These are phyloP conservation scores for Geranium brycei DNA, from an alignment of 345 rosid genomes.

Conservation along the genomic window DNA sequence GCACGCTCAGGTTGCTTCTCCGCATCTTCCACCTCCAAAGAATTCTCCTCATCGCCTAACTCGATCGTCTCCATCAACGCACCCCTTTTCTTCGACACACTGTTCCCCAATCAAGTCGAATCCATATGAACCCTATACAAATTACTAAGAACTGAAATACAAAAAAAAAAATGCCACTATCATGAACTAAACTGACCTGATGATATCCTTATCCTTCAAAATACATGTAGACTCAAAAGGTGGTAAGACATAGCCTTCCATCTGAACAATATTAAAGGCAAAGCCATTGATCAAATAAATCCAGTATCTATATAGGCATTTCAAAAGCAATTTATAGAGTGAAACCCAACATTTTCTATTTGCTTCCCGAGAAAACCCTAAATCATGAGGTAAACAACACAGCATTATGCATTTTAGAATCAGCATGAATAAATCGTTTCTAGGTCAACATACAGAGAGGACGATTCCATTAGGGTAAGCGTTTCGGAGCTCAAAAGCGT, in stretches of 20 bases:
- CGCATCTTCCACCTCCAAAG: constrained; percentile 20
- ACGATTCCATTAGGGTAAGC: constrained; percentile 67
- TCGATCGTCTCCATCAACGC: constrained; percentile 15
- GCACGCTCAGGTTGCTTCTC: constrained; percentile 23
- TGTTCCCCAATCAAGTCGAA: constrained; percentile 11
- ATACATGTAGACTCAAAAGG: constrained; percentile 64
- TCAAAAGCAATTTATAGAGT: neutral
- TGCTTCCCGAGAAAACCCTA: no score
- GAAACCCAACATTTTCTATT: no score
- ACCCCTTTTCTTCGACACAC: constrained; percentile 50
- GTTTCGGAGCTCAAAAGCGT: constrained; percentile 37
- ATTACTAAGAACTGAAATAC: neutral
- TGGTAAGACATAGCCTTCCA: constrained; percentile 86
- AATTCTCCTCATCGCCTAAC: constrained; percentile 21
- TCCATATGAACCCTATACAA: neutral
- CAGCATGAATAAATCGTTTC: neutral
- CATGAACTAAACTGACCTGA: constrained; percentile 36
- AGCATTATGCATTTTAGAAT: neutral
- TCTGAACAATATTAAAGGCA: constrained; percentile 29
- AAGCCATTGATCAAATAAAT: neutral
- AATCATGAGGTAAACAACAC: no score
- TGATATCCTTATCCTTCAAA: constrained; percentile 63
- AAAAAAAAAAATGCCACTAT: neutral
- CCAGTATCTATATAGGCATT: neutral
- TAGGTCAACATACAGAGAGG: constrained; percentile 38